Evolutionary conservation across 768 basidiomycete genomes (phyloP).

Genomic region (Amanita pallidorosea): DNA sequence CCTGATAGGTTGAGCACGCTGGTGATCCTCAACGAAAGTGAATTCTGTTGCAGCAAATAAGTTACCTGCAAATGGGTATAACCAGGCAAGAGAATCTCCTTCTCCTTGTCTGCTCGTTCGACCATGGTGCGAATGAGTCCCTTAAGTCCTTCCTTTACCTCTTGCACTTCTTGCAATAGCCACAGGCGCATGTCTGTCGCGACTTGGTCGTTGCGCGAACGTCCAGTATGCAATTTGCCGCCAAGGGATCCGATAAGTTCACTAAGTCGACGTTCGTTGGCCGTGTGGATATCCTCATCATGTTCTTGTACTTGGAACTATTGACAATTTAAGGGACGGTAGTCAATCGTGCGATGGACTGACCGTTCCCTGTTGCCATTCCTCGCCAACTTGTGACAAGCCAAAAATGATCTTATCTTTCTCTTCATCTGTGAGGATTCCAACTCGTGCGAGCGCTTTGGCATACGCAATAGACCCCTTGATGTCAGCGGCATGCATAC

Average conservation of each 20-base stretch:
- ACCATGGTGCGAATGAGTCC: conserved; percentile 81
- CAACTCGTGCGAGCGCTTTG: conserved; percentile 70
- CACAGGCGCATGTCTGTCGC: conserved; percentile 98
- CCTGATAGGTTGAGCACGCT: conserved; percentile 97
- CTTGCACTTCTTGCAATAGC: conserved; percentile 71
- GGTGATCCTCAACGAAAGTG: conserved; percentile 2
- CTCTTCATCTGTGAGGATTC: conserved; percentile 75
- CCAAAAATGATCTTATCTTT: conserved; percentile 64
- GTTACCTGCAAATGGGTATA: conserved; percentile 95
- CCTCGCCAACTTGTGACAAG: conserved; percentile 61
- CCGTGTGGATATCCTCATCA: conserved; percentile 98
- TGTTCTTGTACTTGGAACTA: conserved; percentile 76
- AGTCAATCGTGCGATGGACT: conserved; percentile 13
- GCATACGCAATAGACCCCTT: conserved; percentile 94
- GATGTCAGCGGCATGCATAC: conserved; percentile 90
- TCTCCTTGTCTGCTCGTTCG: conserved; percentile 89
- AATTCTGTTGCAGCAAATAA: not conserved
- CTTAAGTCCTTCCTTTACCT: conserved; percentile 59
- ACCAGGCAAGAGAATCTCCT: conserved; percentile 84
- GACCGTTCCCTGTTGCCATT: conserved; percentile 78
- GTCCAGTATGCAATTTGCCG: conserved; percentile 94
- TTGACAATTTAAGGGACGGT: not conserved
- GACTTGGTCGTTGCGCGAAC: conserved; percentile 96
- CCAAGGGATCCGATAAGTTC: conserved; percentile 90
- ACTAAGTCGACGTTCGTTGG: conserved; percentile 89